These are phyloP conservation scores for Coleophoma crateriformis DNA, from an alignment of 2,329 filamentous ascomycete species.

Conservation along the genomic window DNA sequence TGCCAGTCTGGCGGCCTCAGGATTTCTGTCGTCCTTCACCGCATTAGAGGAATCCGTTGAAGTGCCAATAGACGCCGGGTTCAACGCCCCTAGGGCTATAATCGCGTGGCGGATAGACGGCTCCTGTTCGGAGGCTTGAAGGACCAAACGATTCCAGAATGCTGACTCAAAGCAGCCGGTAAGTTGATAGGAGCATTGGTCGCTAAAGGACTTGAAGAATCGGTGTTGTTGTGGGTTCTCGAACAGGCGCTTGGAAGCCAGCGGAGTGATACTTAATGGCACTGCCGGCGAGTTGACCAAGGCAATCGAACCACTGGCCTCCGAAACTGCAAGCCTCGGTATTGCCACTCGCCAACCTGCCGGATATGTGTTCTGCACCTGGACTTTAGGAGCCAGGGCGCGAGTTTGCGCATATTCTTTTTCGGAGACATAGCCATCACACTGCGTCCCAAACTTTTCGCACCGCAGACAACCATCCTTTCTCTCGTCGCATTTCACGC, in stretches of 20 bases:
- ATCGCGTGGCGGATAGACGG: slow-evolving; percentile 56
- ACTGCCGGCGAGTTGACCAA: not conserved
- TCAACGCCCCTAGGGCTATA: slow-evolving; percentile 57
- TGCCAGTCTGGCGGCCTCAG: slow-evolving; percentile 14
- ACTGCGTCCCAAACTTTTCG: slow-evolving; percentile 47
- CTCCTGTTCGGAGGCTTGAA: slow-evolving; percentile 55
- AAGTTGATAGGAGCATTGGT: slow-evolving; percentile 51
- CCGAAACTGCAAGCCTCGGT: not conserved
- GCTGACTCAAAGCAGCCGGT: slow-evolving; percentile 59
- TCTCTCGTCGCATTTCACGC: slow-evolving; percentile 59
- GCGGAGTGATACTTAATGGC: not conserved
- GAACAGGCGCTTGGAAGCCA: slow-evolving; percentile 31
- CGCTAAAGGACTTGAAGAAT: slow-evolving; percentile 55
- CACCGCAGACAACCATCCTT: slow-evolving; percentile 54
- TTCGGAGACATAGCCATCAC: slow-evolving; percentile 44
- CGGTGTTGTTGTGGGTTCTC: slow-evolving; percentile 43
- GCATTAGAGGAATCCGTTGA: slow-evolving; percentile 40
- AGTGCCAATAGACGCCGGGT: slow-evolving; percentile 49
- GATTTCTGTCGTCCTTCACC: slow-evolving; percentile 8
- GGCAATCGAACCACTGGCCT: not conserved
- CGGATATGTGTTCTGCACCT: not conserved
- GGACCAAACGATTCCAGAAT: slow-evolving; percentile 56
- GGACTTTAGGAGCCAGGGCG: not conserved
- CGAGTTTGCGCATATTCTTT: not conserved
- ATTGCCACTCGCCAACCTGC: not conserved